These are phyloP conservation scores for Rasamsonia emersonii DNA, from an alignment of 2,329 filamentous ascomycete genomes.

Conservation along the genomic window DNA sequence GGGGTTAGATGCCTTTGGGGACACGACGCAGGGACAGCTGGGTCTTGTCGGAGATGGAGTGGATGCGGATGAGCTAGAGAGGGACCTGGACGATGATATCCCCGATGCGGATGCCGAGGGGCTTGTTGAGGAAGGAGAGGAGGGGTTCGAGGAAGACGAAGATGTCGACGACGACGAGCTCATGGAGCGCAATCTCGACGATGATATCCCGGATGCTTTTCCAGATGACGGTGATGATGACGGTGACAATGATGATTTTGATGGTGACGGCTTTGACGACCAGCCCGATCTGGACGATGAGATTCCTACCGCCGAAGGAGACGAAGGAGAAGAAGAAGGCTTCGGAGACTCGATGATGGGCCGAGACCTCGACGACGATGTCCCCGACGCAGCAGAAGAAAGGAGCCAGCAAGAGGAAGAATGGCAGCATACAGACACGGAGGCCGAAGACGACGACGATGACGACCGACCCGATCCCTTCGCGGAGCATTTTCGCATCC, in stretches of 20 bases:
- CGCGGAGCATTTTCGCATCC: conserved; percentile 22
- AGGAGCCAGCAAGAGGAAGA: conserved; percentile 43
- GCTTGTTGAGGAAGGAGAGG: conserved; percentile 35
- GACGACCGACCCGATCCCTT: conserved; percentile 23
- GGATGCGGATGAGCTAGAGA: conserved; percentile 29
- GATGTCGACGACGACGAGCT: conserved; percentile 43
- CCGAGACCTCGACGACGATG: conserved; percentile 62
- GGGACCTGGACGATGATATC: conserved; percentile 40
- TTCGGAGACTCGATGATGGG: too few species aligned
- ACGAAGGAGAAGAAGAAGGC: conserved; percentile 41
- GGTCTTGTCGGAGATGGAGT: conserved; percentile 30
- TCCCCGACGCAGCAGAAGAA: conserved; percentile 50
- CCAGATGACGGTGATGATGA: conserved; percentile 37
- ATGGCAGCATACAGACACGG: conserved; percentile 73
- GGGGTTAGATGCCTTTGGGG: conserved; percentile 65
- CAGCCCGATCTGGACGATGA: conserved; percentile 49
- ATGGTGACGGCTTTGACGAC: conserved; percentile 34
- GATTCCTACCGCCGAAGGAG: conserved; percentile 49
- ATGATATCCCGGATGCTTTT: conserved; percentile 61
- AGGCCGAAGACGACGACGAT: conserved; percentile 49
- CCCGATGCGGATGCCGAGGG: conserved; percentile 34
- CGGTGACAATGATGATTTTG: conserved; percentile 29
- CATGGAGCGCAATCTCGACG: conserved; percentile 58
- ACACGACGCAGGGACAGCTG: conserved; percentile 50
- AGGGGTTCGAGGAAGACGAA: conserved; percentile 43